Evolutionary conservation across 192 early-diverging fungal species (phyloP), one percentile per base, ranked within the genome.

Genomic region (Kickxella alabastrina): DNA sequence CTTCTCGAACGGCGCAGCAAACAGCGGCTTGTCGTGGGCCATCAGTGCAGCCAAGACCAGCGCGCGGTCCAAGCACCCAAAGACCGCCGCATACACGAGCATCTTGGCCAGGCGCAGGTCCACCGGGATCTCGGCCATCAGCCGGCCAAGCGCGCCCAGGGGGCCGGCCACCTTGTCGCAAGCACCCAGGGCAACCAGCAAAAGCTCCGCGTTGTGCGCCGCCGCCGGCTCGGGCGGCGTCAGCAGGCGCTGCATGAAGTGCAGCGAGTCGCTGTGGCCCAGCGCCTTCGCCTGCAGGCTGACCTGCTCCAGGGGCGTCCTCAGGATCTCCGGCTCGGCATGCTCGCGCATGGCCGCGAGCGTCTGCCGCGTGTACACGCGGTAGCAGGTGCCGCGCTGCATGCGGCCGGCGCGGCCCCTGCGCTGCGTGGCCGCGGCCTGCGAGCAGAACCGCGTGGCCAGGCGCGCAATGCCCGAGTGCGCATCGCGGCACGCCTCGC

Each of bases 391-490:
- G 14, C 93, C 93, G 18, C 70, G 75, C 38, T 79, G 80, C 3
- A 87, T 82, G 21, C 93, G 76, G 10, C 93, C 93, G 3, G 93
- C 93, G 34, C 92, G 82, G 6, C 92, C 93, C 19, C 83, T 67
- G 12, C 93, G 68, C 58, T 89, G 87, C 12, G 68, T 77, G 13
- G 79, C 76, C 0, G 84, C 79, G 0, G 87, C 87, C 36, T 61
- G 70, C 22, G 80, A 76, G 46, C 75, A 70, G 28, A 67, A 76
- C 5, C 48, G 49, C 25, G 77, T 82, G 4, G 78, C 69, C 0
- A 89, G 61, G 12, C 79, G 79, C 49, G 81, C 80, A 57, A 89
- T 81, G 24, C 83, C 76, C 17, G 81, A 82, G 0, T 36, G 41
- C 1, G 71, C 47, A 46, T 86, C 83, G 29, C 78, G 71, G 10